Conservation (phyloP, 495 filamentous ascomycete species). For the Platismatia glauca region DNA sequence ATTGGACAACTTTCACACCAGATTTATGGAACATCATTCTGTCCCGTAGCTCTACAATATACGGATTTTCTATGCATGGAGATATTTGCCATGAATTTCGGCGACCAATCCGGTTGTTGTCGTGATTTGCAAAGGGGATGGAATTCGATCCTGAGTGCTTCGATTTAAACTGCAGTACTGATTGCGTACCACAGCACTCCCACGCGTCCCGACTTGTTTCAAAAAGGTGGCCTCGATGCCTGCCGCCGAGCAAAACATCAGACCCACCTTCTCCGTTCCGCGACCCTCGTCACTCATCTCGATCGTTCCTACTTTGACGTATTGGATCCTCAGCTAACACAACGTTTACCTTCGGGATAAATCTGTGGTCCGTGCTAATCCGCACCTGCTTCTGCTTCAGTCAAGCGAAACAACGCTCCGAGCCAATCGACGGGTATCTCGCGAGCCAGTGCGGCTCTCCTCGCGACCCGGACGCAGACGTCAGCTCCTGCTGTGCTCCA, state of each 20-base stretch:
- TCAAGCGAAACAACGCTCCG: background rate
- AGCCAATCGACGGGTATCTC: background rate
- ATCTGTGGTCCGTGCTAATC: background rate
- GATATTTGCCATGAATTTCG: too few relatives aligned
- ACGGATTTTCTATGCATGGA: too few relatives aligned
- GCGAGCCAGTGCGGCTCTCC: background rate
- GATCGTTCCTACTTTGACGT: background rate
- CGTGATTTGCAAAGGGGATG: too few relatives aligned
- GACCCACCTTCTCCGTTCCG: background rate
- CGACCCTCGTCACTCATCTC: background rate
- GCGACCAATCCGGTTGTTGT: too few relatives aligned
- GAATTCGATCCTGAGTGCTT: too few relatives aligned
- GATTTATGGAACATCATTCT: too few relatives aligned
- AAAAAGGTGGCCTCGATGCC: background rate
- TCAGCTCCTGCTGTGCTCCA: slow-evolving; percentile 6
- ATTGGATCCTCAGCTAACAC: background rate
- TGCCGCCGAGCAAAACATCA: background rate
- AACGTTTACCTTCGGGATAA: background rate
- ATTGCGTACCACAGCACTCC: too few relatives aligned
- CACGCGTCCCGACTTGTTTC: too few relatives aligned
- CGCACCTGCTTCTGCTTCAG: background rate
- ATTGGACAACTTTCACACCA: too few relatives aligned
- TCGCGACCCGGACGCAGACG: background rate
- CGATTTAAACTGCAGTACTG: too few relatives aligned
- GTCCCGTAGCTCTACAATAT: too few relatives aligned